Conservation (phyloP, 73 alveolate genomes). For the Blepharisma japonicum region DNA sequence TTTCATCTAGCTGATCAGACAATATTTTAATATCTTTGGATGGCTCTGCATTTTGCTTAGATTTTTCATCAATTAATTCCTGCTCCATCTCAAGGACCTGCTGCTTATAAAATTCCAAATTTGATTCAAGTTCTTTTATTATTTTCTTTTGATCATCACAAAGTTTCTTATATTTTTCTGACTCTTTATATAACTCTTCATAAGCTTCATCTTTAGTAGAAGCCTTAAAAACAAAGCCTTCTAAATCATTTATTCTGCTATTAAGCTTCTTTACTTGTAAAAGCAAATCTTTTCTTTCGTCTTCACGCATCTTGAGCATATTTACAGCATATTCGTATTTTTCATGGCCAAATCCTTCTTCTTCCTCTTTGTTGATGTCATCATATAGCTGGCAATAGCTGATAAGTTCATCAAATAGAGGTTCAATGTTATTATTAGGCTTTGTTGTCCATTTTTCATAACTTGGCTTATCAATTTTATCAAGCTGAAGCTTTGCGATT, state of each 20-base stretch:
- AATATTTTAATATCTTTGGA: too few relatives aligned
- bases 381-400: conserved; percentile 1
- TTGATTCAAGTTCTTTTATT: too few relatives aligned
- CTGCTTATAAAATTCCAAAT: too few relatives aligned
- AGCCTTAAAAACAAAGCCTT: too few relatives aligned
- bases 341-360: neutral
- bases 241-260: neutral
- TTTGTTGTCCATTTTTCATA: conserved; percentile 30
- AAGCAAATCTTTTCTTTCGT: neutral
- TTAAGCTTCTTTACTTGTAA: neutral
- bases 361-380: neutral
- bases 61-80: too few relatives aligned
- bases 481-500: conserved; percentile 11
- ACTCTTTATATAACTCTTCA: too few relatives aligned
- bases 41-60: too few relatives aligned
- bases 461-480: neutral
- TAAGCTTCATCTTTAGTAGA: too few relatives aligned
- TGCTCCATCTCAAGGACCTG: too few relatives aligned
- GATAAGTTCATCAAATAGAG: conserved; percentile 7
- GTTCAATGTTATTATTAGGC: neutral
- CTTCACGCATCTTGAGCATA: neutral
- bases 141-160: too few relatives aligned
- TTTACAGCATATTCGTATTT: neutral
- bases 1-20: too few relatives aligned
- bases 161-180: too few relatives aligned